Percentiles rank a stretch among this genome's conserved stretches.
Evolutionary conservation across 2,329 filamentous ascomycete species (phyloP).

Genomic region (Colletotrichum sojae): DNA sequence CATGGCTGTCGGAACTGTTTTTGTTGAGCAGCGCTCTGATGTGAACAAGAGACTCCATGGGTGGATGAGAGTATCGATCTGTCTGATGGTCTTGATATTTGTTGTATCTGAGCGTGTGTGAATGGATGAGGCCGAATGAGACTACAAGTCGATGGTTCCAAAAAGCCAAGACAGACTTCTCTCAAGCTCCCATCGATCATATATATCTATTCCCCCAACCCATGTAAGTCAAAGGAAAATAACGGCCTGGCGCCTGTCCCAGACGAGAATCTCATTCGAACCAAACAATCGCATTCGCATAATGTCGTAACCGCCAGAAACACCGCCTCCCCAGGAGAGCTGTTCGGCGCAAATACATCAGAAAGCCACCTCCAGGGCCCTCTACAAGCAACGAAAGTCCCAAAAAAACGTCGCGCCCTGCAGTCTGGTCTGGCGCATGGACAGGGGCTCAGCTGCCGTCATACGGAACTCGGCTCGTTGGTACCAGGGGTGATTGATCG

Average conservation of each 20-base stretch:
- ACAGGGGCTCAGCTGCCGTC: constrained; percentile 6
- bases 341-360: background rate
- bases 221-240: background rate
- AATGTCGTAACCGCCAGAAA: background rate
- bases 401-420: background rate
- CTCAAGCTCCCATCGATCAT: too few relatives aligned
- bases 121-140: too few relatives aligned
- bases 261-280: too few relatives aligned
- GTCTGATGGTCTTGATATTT: too few relatives aligned
- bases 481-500: background rate
- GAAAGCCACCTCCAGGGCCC: background rate
- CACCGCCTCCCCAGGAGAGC: too few relatives aligned
- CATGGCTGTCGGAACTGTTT: constrained; percentile 6
- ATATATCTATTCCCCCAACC: background rate
- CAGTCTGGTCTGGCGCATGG: too few relatives aligned
- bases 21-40: background rate
- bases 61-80: background rate
- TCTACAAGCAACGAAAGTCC: background rate
- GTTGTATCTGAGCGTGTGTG: too few relatives aligned
- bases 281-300: background rate
- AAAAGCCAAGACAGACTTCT: too few relatives aligned
- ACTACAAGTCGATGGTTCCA: too few relatives aligned
- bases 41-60: background rate
- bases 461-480: constrained; percentile 12
- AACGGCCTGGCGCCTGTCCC: background rate